These are phyloP conservation scores for Apium graveolens DNA, from an alignment of 129 eudicot genomes.

Conservation along the genomic window DNA sequence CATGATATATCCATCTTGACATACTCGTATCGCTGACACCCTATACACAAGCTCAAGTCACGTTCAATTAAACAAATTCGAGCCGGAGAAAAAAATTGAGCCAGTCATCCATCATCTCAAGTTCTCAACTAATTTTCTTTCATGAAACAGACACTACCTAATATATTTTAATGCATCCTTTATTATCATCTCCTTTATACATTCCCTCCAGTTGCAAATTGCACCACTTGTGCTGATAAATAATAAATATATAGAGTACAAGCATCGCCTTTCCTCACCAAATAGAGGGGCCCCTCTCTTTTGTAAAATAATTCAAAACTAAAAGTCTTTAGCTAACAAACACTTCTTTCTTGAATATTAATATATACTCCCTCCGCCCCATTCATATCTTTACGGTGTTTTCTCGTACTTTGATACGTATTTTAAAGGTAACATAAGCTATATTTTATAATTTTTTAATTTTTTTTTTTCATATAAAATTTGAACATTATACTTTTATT, in stretches of 20 bases:
- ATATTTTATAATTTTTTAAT: too few species aligned
- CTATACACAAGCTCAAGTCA: too few species aligned
- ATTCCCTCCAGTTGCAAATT: background rate
- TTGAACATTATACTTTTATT: too few species aligned
- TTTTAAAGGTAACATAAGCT: too few species aligned
- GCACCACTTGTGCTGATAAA: background rate
- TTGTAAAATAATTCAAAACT: background rate
- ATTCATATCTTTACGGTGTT: too few species aligned
- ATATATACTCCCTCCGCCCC: too few species aligned
- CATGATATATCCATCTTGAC: too few species aligned
- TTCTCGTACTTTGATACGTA: too few species aligned
- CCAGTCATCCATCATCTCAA: background rate
- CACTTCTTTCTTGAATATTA: background rate
- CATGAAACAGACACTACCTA: background rate
- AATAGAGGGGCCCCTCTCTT: background rate
- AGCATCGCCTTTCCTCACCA: background rate
- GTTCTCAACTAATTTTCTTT: background rate
- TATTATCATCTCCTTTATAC: background rate
- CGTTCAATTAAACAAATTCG: too few species aligned
- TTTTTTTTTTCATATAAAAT: too few species aligned
- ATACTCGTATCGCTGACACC: too few species aligned
- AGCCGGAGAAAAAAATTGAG: too few species aligned
- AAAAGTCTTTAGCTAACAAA: background rate
- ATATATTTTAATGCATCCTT: background rate
- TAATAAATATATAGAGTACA: background rate